Evolutionary conservation across 768 basidiomycete species (phyloP).

Genomic region (Tricholoma matsutake): DNA sequence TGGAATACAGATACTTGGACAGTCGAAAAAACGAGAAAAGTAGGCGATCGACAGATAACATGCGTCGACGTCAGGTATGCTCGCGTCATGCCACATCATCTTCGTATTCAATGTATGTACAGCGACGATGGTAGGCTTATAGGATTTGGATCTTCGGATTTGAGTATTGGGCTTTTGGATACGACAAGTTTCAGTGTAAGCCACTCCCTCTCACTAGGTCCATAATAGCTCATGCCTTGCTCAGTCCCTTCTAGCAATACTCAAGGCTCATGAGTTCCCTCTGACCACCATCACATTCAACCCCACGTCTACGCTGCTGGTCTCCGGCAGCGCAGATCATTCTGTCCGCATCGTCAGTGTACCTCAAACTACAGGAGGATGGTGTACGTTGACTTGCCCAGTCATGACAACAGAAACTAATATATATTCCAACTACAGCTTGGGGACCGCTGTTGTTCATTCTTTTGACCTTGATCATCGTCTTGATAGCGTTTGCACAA

Average conservation of each 20-base stretch:
- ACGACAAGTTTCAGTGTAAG: conserved; percentile 72
- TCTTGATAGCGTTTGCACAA: conserved; percentile 40
- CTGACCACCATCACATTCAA: conserved; percentile 89
- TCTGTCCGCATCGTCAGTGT: conserved; percentile 77
- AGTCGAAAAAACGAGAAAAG: conserved; percentile 61
- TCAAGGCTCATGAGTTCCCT: conserved; percentile 94
- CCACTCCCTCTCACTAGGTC: background rate
- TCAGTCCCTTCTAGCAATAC: conserved; percentile 85
- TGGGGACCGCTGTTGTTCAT: conserved; percentile 20
- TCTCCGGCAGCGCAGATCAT: conserved; percentile 91
- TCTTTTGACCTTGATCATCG: conserved; percentile 31
- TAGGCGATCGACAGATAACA: conserved; percentile 79
- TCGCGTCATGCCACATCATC: background rate
- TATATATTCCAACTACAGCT: conserved; percentile 21
- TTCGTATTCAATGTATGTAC: conserved; percentile 7
- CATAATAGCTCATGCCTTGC: background rate
- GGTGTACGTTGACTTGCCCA: conserved; percentile 42
- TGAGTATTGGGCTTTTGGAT: conserved; percentile 82
- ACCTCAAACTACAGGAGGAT: conserved; percentile 50
- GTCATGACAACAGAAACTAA: background rate
- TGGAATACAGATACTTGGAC: conserved; percentile 77
- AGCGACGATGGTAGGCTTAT: conserved; percentile 81
- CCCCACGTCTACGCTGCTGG: conserved; percentile 71
- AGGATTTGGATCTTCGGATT: conserved; percentile 85
- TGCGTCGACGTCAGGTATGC: conserved; percentile 84